Evolutionary conservation across 2,329 filamentous ascomycete genomes (phyloP), one percentile per base, ranked within the genome.

Genomic region (Colletotrichum sidae): DNA sequence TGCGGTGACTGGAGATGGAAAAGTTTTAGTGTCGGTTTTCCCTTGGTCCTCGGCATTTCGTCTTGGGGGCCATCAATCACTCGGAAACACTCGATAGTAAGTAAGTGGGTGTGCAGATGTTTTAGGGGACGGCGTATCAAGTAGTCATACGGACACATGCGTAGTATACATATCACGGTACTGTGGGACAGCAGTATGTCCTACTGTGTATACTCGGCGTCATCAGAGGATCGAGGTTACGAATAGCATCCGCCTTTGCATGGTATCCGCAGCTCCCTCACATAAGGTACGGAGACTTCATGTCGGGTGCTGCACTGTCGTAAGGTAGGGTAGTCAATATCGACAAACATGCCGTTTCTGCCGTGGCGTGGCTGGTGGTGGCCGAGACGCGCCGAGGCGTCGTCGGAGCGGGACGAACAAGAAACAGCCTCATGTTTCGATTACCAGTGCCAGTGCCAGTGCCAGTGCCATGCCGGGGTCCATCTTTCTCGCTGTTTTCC

Each of bases 361-460:
- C 45, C 50, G 60, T 12, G 25, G n/a, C 42, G n/a, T 45, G 42
- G 53, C 39, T 15, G 25, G 45, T 34, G 25, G 39, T 13, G 35
- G 17, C 49, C 37, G 15, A 50, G 34, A 12, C 35, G 45, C 45
- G 35, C 56, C 57, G 51, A 65, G 59, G 63, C 46, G 59, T 58
- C 42, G 38, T 56, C 59, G 54, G 52, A 64, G 64, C 62, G 44
- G 55, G 56, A 65, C 63, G 58, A 65, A 52, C 59, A 37, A 70
- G 71, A 76, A 76, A 76, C 72, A 74, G 70, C 58, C 59, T 72
- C 70, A 70, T 73, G 76, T 77, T 77, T 77, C 74, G 74, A 76
- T 25, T 25, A 25, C 25, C 25, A 25, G 25, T 67, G 69, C 67
- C 55, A 45, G 44, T 53, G 60, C 53, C 17, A 17, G 17, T 17